Evolutionary conservation across 1,284 basidiomycete species (phyloP).

Genomic region (Cryptococcus sp.): DNA sequence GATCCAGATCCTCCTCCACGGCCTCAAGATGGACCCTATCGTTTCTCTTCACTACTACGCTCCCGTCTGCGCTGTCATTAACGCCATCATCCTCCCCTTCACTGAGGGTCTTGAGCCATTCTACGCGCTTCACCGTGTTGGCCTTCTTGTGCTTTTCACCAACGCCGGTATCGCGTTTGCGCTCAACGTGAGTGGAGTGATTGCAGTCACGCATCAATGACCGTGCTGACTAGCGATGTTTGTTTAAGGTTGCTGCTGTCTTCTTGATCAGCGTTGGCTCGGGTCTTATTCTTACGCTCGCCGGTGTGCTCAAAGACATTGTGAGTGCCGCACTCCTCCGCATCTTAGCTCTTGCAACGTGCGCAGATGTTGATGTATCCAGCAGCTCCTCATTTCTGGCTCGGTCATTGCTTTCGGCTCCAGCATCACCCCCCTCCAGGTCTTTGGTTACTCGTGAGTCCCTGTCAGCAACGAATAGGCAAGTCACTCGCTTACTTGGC

Average conservation of each 20-base stretch:
- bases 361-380: conserved; percentile 59
- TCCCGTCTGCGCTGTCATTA: conserved; percentile 91
- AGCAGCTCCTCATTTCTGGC: conserved; percentile 76
- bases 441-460: conserved; percentile 66
- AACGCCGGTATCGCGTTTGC: conserved; percentile 89
- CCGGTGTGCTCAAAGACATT: conserved; percentile 86
- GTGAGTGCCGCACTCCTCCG: conserved; percentile 31
- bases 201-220: background rate
- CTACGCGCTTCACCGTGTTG: conserved; percentile 69
- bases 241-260: conserved; percentile 69
- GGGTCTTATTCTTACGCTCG: conserved; percentile 87
- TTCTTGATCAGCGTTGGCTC: conserved; percentile 89
- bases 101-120: conserved; percentile 89
- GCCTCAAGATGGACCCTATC: conserved; percentile 95
- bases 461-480: background rate
- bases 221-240: background rate
- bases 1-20: conserved; percentile 93
- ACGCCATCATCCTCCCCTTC: conserved; percentile 79
- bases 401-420: conserved; percentile 82
- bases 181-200: conserved; percentile 63
- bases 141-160: conserved; percentile 73
- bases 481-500: background rate
- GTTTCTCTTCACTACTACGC: conserved; percentile 96
- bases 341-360: background rate
- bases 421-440: conserved; percentile 76